A percentile compares a stretch with the other conserved stretches of the same genome.
phyloP scores from a whole-genome alignment of 768 basidiomycete species.

The Mycena metata region DNA sequence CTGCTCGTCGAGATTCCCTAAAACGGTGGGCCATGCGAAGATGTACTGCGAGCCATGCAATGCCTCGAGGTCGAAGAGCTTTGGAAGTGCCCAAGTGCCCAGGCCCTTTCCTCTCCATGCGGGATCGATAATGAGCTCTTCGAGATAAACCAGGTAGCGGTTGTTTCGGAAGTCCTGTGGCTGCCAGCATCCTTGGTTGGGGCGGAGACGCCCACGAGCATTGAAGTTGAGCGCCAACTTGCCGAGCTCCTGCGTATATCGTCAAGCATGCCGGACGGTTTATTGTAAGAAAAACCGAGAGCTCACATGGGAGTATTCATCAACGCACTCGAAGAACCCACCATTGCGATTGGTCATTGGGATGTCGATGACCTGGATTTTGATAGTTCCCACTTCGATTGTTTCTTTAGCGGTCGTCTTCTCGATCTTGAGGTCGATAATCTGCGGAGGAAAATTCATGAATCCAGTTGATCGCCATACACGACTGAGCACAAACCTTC shows the following conservation, averaged over 20 bases:
- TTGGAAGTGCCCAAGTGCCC: not conserved
- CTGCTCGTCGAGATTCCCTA: slow-evolving; percentile 10
- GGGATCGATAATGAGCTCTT: not conserved
- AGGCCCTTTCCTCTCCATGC: slow-evolving; percentile 11
- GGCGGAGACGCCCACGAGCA: not conserved
- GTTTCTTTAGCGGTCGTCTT: not conserved
- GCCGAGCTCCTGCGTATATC: not conserved
- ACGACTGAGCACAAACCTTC: not conserved
- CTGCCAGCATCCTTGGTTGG: not conserved
- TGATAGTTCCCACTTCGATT: slow-evolving; percentile 1
- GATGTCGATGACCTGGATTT: slow-evolving; percentile 23
- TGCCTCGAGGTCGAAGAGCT: slow-evolving; percentile 1
- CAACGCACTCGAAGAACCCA: slow-evolving; percentile 23
- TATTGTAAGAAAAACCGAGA: not conserved
- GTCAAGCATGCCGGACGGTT: not conserved
- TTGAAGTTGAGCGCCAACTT: slow-evolving; percentile 2
- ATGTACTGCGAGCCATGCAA: not conserved
- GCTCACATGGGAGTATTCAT: slow-evolving; percentile 27
- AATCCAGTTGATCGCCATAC: not conserved
- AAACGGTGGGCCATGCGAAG: slow-evolving; percentile 2
- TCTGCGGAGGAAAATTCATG: not conserved
- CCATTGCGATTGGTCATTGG: not conserved
- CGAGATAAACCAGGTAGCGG: not conserved
- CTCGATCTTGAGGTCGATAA: slow-evolving; percentile 5
- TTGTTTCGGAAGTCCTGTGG: not conserved